Percentiles rank a stretch among this genome's conserved stretches.
Conservation (phyloP, 257 asterid species). For the Primulina tabacum region DNA sequence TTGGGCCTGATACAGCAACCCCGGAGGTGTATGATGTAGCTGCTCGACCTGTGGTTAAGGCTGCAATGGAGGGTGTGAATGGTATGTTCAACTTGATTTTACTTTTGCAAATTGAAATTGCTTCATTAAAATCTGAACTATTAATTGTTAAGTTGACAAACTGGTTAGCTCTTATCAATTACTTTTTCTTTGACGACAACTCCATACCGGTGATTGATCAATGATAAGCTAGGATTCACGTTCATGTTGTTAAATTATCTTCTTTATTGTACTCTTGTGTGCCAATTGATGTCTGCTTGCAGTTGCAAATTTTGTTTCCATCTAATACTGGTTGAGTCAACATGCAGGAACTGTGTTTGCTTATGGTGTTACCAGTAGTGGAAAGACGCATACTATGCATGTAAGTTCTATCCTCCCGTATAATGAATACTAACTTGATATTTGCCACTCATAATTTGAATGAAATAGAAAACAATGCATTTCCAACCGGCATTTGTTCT, state of each 20-base stretch:
- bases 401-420: conserved; percentile 47
- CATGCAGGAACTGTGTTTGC: conserved; percentile 98
- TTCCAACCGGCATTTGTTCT: conserved; percentile 2
- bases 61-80: conserved; percentile 98
- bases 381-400: conserved; percentile 99
- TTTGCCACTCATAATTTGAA: conserved; percentile 13
- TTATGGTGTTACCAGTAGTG: conserved; percentile 99
- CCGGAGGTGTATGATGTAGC: conserved; percentile 92
- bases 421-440: conserved; percentile 23
- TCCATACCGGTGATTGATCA: conserved; percentile 19
- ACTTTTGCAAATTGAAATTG: conserved; percentile 5
- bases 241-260: conserved; percentile 14
- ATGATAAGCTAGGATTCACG: conserved; percentile 7
- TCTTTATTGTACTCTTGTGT: conserved; percentile 12
- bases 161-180: conserved; percentile 1
- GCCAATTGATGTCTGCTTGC: background rate
- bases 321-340: conserved; percentile 31
- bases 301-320: conserved; percentile 8
- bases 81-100: conserved; percentile 48
- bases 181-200: conserved; percentile 9
- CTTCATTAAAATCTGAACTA: conserved; percentile 7
- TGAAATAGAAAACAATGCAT: conserved; percentile 21
- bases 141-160: background rate
- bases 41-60: conserved; percentile 90
- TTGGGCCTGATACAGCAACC: conserved; percentile 78